Conservation (phyloP, 169 alveolate species). For the Cryptosporidium felis region DNA sequence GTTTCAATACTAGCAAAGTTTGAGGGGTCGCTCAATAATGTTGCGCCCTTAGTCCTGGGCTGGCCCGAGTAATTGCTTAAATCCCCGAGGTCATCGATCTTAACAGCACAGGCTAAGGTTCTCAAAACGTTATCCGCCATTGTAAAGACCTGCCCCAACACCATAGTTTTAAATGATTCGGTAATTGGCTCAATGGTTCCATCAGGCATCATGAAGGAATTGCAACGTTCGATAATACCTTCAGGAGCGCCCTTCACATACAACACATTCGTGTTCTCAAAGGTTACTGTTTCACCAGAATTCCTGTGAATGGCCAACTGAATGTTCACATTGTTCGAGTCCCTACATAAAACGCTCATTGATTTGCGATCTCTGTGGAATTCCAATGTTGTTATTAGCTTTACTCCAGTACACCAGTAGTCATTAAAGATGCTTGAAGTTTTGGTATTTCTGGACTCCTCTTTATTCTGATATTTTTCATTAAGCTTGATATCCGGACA, state of each 20-base stretch:
- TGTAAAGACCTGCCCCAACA: constrained; percentile 82
- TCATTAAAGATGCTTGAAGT: constrained; percentile 72
- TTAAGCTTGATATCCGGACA: constrained; percentile 75
- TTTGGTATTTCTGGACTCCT: constrained; percentile 35
- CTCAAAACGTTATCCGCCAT: constrained; percentile 91
- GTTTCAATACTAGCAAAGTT: constrained; percentile 85
- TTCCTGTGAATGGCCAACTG: constrained; percentile 46
- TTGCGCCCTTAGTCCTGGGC: constrained; percentile 71
- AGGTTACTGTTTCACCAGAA: constrained; percentile 45
- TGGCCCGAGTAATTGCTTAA: constrained; percentile 74
- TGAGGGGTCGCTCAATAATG: constrained; percentile 68
- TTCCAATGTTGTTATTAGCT: constrained; percentile 91
- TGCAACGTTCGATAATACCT: constrained; percentile 87
- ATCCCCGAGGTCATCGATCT: constrained; percentile 72
- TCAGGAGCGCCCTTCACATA: constrained; percentile 99
- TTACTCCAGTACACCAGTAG: constrained; percentile 71
- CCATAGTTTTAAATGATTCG: constrained; percentile 78
- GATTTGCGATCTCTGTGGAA: constrained; percentile 95
- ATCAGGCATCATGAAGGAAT: constrained; percentile 78
- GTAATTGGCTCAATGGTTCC: constrained; percentile 87
- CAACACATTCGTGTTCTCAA: constrained; percentile 76
- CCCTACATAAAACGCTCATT: constrained; percentile 90
- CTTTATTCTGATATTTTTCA: constrained; percentile 45
- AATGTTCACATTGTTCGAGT: constrained; percentile 66
- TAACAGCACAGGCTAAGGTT: constrained; percentile 85